Base-by-base conservation (phyloP, 148 eudicot genomes). In the Chenopodium berlandieri region DNA sequence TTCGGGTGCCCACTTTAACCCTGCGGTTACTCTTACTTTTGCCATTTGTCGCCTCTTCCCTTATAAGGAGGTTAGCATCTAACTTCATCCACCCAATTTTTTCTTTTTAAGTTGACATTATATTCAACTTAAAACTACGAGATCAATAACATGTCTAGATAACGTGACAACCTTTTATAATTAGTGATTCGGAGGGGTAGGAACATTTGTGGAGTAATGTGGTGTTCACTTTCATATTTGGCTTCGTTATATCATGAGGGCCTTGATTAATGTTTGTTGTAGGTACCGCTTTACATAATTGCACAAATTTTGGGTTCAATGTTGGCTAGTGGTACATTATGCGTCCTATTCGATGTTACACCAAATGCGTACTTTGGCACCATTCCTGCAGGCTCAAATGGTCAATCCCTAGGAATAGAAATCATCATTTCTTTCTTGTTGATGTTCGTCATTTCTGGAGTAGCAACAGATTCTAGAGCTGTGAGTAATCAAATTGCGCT, bases 1-100 rank as follows among this genome's bases (percentile, higher is more conserved):
- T 12, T 95, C 98, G 20, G 98, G 98, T 9, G 98, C 92, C 16
- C 98, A 94, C 62, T 93, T 94, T 73, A 94, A 94, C 60, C 98
- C 98, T 3, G 97, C 97, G 0, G 97, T 95, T 66, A 91, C 97
- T 54, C 83, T 95, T 34, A 83, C 97, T 14, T 89, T 86, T 37
- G 92, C 97, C 74, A 64, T 90, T 56, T 90, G 87, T 25, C 84
- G 92, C 17, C 89, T 88, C 12, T 93, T 93, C 79, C 92, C 98
- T 10, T 87, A 47, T 44, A 88, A 88, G 31, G 83, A 95, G 90
- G 98, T 89, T 46, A 48, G 68, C 77, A 17, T 17, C 56, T 14
- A 10, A 12, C 7, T 52, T 52, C 4, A 4, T 34, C 5, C 5
- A 34, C 37, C 3, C 37, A 34, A 34, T 34, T 34, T 34, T 31